Evolutionary conservation across 129 eudicot genomes (phyloP), one percentile per base, ranked within the genome.

Genomic region (Flaveria ramosissima): DNA sequence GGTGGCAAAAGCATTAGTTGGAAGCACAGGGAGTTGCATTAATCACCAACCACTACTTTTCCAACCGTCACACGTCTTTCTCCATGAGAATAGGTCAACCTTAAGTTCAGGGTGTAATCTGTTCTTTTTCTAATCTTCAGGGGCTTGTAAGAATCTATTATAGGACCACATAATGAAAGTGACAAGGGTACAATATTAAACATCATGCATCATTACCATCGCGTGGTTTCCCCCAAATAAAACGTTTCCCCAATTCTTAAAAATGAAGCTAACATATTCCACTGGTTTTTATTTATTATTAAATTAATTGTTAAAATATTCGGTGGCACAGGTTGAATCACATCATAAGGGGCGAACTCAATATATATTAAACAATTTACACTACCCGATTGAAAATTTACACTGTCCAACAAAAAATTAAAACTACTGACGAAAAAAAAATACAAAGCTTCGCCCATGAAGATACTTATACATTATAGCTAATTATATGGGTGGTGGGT

Each of bases 51-150:
- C 64, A 67, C 80, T 74, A 9, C 1, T 43, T 67, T 56, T 74
- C 75, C 70, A 80, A 80, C 84, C 47, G 63, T 80, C 56, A 39
- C 83, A 80, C 83, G 79, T 73, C 79, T 80, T 73, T 80, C 26
- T 10, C 56, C 14, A 17, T 23, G 26, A 43, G 51, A 24, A 55
- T 65, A 74, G 60, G 82, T 80, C 83, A 78, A 78, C 83, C 72
- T 48, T 30, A 73, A 73, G 30, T 67, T 46, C 41, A 80, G 70
- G 80, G 80, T 56, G 27, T n/a, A 66, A 27, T 56, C 7, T 66
- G 30, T 73, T 23, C 8, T 1, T 43, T 73, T 1, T 2, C 6
- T 43, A 73, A 55, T 27, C 70, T 66, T 3, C 2, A 73, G 41
- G 79, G 75, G 10, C 71, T 59, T 57, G 6, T 27, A 43, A 10